Percentiles rank a stretch among this genome's conserved stretches.
phyloP scores from a whole-genome alignment of 2,329 filamentous ascomycete genomes.

The Paracoccidioides brasiliensis region DNA sequence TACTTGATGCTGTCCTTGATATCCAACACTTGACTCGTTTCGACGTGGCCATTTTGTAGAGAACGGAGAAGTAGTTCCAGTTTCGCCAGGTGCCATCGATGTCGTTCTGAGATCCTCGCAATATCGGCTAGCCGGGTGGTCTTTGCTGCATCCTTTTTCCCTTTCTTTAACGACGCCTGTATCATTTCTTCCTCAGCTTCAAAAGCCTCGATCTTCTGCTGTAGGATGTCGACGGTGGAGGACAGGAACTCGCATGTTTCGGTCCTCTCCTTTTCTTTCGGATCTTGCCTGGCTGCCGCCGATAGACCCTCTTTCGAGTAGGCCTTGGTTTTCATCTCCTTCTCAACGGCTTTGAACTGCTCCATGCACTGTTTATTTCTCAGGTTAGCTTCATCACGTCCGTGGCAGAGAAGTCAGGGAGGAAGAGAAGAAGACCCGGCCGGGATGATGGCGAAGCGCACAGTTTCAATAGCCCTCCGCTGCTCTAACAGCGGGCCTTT shows the following conservation, averaged over 20 bases:
- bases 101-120: constrained; percentile 69
- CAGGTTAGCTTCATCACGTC: constrained; percentile 8
- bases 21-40: constrained; percentile 73
- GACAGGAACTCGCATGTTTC: constrained; percentile 79
- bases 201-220: constrained; percentile 80
- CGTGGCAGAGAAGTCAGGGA: constrained; percentile 4
- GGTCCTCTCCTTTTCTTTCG: constrained; percentile 90
- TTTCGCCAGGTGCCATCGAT: constrained; percentile 93
- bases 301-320: constrained; percentile 97
- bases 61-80: constrained; percentile 81
- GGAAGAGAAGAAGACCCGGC: not conserved
- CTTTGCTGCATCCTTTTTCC: constrained; percentile 73
- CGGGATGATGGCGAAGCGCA: constrained; percentile 25
- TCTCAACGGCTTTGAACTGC: constrained; percentile 99
- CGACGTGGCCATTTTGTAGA: constrained; percentile 83
- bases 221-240: constrained; percentile 79
- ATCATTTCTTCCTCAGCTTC: constrained; percentile 82
- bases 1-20: constrained; percentile 88
- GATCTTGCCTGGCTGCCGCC: constrained; percentile 82
- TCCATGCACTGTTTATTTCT: constrained; percentile 55
- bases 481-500: constrained; percentile 91
- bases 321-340: constrained; percentile 99
- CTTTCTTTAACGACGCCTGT: constrained; percentile 85
- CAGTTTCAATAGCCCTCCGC: constrained; percentile 92
- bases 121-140: constrained; percentile 80